Evolutionary conservation across 495 filamentous ascomycete genomes (phyloP).

Genomic region (Xylaria curta): DNA sequence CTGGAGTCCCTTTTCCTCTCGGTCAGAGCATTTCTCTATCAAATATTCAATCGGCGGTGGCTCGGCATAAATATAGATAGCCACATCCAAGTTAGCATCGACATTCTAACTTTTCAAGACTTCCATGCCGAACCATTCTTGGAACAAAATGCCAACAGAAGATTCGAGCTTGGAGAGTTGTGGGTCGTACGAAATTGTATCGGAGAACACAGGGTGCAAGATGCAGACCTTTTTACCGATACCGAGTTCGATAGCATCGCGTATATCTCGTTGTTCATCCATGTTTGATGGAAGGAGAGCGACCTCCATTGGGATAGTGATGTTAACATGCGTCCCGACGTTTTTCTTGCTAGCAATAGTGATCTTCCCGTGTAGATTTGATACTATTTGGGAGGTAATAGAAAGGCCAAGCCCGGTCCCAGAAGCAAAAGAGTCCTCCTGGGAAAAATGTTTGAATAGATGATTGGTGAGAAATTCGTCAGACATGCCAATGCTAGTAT

Average conservation of each 20-base stretch:
- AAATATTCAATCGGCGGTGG: conserved; percentile 35
- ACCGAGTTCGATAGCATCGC: background rate
- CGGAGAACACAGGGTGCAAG: background rate
- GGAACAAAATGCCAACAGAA: conserved; percentile 30
- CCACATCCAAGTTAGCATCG: conserved; percentile 26
- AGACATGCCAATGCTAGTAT: conserved; percentile 73
- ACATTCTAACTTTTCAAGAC: conserved; percentile 28
- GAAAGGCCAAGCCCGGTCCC: conserved; percentile 75
- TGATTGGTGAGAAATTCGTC: conserved; percentile 70
- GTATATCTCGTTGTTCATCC: background rate
- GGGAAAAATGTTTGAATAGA: conserved; percentile 73
- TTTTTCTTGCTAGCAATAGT: conserved; percentile 57
- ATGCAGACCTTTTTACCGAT: background rate
- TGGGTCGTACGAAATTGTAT: background rate
- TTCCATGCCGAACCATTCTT: conserved; percentile 36
- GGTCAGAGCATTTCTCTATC: conserved; percentile 21
- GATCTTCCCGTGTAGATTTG: conserved; percentile 64
- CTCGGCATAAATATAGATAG: conserved; percentile 36
- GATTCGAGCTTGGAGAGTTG: conserved; percentile 26
- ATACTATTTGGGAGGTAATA: conserved; percentile 71
- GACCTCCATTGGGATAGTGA: background rate
- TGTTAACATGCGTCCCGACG: conserved; percentile 28
- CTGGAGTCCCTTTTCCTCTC: conserved; percentile 21
- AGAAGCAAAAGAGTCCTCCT: conserved; percentile 68
- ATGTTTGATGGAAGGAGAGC: background rate